phyloP scores from a whole-genome alignment of 2,329 filamentous ascomycete species.

The Lecanicillium sp. region DNA sequence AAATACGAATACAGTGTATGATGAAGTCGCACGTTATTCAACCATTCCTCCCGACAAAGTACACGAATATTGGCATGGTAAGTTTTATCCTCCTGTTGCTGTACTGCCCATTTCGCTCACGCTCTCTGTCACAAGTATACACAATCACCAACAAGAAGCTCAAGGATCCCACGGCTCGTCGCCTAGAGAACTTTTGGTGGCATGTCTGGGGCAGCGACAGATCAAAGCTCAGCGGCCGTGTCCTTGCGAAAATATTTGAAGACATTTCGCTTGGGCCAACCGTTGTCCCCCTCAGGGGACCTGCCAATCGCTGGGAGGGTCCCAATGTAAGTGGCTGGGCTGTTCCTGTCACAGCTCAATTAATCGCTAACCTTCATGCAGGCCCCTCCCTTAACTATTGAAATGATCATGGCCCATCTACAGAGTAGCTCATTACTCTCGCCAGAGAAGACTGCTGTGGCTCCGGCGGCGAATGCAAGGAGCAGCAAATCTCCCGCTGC shows the following conservation, averaged over 20 bases:
- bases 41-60: conserved; percentile 48
- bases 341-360: conserved; percentile 9
- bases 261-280: conserved; percentile 53
- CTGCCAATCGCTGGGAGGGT: conserved; percentile 47
- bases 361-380: conserved; percentile 15
- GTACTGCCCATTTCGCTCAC: conserved; percentile 9
- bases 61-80: conserved; percentile 53
- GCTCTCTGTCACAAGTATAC: conserved; percentile 40
- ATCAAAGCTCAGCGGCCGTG: conserved; percentile 44
- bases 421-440: conserved; percentile 16
- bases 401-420: conserved; percentile 20
- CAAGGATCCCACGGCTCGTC: conserved; percentile 55
- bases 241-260: conserved; percentile 50
- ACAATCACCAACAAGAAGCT: conserved; percentile 54
- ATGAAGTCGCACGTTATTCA: conserved; percentile 46
- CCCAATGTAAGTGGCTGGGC: conserved; percentile 36
- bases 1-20: conserved; percentile 47
- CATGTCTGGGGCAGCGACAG: conserved; percentile 57
- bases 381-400: conserved; percentile 25
- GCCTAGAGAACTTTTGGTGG: conserved; percentile 62
- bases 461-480: neutral
- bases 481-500: neutral
- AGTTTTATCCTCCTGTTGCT: conserved; percentile 13
- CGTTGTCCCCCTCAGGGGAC: conserved; percentile 49
- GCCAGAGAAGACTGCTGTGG: neutral